phyloP scores from a whole-genome alignment of 176 grass and related monocot species.

The Carex pumila region DNA sequence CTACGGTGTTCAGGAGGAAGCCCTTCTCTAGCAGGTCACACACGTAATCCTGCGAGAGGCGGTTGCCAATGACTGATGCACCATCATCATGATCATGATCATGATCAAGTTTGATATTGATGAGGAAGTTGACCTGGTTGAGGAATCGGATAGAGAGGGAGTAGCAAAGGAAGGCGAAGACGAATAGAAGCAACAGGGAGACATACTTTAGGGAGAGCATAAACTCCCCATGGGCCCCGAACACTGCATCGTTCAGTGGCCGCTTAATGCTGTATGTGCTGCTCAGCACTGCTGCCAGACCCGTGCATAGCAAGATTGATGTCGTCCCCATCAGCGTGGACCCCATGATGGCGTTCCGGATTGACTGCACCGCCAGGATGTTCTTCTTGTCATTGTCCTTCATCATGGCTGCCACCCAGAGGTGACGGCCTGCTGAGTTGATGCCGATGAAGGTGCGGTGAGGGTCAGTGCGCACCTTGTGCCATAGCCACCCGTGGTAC shows the following conservation, averaged over 20 bases:
- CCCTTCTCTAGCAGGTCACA: slow-evolving; percentile 50
- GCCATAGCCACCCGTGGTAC: slow-evolving; percentile 92
- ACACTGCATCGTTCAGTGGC: slow-evolving; percentile 65
- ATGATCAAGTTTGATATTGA: slow-evolving; percentile 39
- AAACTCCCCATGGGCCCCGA: slow-evolving; percentile 92
- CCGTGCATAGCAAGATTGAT: slow-evolving; percentile 83
- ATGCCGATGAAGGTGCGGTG: slow-evolving; percentile 54
- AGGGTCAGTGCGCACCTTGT: slow-evolving; percentile 37
- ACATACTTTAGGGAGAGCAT: slow-evolving; percentile 96
- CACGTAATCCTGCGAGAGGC: slow-evolving; percentile 31
- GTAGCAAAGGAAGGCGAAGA: slow-evolving; percentile 91
- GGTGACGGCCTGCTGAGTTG: slow-evolving; percentile 49
- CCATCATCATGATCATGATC: not conserved
- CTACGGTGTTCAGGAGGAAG: slow-evolving; percentile 51
- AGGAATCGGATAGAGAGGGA: slow-evolving; percentile 77
- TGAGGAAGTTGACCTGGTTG: slow-evolving; percentile 85
- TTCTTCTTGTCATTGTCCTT: slow-evolving; percentile 91
- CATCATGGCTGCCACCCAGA: slow-evolving; percentile 61
- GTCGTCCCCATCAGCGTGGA: slow-evolving; percentile 89
- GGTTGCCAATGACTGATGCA: not conserved
- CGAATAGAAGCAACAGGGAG: slow-evolving; percentile 58
- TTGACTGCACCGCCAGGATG: slow-evolving; percentile 76
- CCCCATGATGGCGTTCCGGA: slow-evolving; percentile 92
- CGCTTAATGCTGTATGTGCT: slow-evolving; percentile 87
- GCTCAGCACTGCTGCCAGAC: slow-evolving; percentile 86